Percentiles rank a stretch among this genome's conserved stretches.
Conservation (phyloP, 1,284 basidiomycete genomes). For the Takashimella tepidaria region DNA sequence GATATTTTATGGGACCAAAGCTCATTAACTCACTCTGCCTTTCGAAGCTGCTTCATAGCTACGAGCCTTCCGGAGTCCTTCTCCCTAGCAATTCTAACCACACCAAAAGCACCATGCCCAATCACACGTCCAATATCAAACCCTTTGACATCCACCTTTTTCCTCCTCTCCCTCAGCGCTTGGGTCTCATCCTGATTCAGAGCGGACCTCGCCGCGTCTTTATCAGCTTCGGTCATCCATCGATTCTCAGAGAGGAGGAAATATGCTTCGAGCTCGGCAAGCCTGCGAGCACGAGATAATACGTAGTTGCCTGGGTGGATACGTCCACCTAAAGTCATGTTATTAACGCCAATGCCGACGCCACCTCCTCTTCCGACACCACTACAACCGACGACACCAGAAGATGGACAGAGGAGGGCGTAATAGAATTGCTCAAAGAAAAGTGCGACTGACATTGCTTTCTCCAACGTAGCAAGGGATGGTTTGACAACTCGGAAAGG, state of each 20-base stretch:
- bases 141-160: conserved; percentile 73
- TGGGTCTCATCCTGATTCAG: conserved; percentile 85
- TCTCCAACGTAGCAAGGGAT: conserved; percentile 84
- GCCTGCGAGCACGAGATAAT: conserved; percentile 69
- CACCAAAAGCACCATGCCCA: conserved; percentile 95
- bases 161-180: conserved; percentile 75
- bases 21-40: conserved; percentile 67
- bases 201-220: conserved; percentile 63
- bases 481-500: conserved; percentile 57
- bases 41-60: conserved; percentile 97
- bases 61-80: conserved; percentile 71
- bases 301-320: conserved; percentile 60
- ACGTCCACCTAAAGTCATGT: conserved; percentile 1
- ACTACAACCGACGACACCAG: no score
- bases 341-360: not conserved
- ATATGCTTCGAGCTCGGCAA: conserved; percentile 78
- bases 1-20: no score
- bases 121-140: conserved; percentile 92
- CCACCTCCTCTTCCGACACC: no score
- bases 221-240: conserved; percentile 64
- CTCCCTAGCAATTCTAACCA: conserved; percentile 87
- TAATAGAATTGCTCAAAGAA: conserved; percentile 97
- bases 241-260: conserved; percentile 59
- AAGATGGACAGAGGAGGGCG: conserved; percentile 59
- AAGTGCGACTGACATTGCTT: conserved; percentile 83